Percentiles rank a stretch among this genome's conserved stretches.
These are phyloP conservation scores for Rhinocladiella mackenziei DNA, from an alignment of 2,329 filamentous ascomycete species.

Conservation along the genomic window DNA sequence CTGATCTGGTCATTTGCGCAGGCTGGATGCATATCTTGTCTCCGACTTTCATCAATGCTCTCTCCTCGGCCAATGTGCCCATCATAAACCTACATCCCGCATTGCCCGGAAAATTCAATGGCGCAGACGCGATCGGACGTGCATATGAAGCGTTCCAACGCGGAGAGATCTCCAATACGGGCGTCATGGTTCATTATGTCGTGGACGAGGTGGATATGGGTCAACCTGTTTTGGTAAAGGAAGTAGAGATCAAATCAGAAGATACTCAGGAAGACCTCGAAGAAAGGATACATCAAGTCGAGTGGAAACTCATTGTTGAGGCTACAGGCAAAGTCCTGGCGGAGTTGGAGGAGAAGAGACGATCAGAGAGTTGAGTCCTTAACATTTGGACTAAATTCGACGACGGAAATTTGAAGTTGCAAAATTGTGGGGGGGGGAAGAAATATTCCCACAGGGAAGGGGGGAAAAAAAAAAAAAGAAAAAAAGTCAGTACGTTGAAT, in stretches of 20 bases:
- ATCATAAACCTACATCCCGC: conserved; percentile 83
- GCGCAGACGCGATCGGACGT: conserved; percentile 70
- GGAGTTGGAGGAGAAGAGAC: conserved; percentile 21
- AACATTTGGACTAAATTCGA: no score
- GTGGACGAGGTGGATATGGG: conserved; percentile 76
- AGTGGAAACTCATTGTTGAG: conserved; percentile 75
- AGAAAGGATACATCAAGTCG: conserved; percentile 67
- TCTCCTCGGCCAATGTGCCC: conserved; percentile 58
- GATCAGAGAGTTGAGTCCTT: conserved; percentile 9
- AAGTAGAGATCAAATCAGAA: conserved; percentile 63
- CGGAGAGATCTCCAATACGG: conserved; percentile 64
- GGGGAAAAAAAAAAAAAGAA: no score
- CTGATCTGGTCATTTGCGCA: conserved; percentile 73
- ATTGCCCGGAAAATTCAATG: conserved; percentile 70
- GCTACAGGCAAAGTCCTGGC: conserved; percentile 57
- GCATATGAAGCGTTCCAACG: conserved; percentile 70
- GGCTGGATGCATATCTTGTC: conserved; percentile 87
- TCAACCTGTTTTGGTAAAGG: conserved; percentile 63
- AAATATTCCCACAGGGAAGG: no score
- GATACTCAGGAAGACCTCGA: conserved; percentile 65
- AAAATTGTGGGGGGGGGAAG: no score
- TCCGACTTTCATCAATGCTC: conserved; percentile 63
- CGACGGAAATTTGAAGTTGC: no score
- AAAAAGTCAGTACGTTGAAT: no score
- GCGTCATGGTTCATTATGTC: conserved; percentile 88